phyloP scores from a whole-genome alignment of 805 yeast species.

The Torulaspora quercuum region DNA sequence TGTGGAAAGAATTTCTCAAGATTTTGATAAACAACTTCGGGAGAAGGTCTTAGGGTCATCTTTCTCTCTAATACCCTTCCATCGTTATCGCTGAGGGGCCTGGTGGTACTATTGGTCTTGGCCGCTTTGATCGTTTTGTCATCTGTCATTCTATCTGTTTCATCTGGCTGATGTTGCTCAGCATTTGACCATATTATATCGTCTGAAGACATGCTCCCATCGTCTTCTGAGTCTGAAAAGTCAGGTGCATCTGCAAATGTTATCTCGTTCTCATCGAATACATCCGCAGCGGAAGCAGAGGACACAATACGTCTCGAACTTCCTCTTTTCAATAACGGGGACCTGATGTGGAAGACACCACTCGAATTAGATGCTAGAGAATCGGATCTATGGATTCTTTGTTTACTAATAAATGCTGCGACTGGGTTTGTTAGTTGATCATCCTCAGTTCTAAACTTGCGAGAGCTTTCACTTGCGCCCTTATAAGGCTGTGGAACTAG shows the following conservation, averaged over 20 bases:
- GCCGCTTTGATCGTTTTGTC: no score
- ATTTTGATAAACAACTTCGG: conserved; percentile 88
- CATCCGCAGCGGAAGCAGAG: conserved; percentile 42
- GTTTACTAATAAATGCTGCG: conserved; percentile 16
- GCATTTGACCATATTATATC: conserved; percentile 21
- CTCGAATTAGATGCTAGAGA: conserved; percentile 21
- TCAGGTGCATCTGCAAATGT: conserved; percentile 73
- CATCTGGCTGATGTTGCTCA: conserved; percentile 1
- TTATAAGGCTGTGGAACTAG: conserved; percentile 44
- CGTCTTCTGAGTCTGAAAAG: conserved; percentile 52
- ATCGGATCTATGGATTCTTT: conserved; percentile 23
- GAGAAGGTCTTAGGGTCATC: conserved; percentile 88
- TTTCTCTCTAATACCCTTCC: conserved; percentile 22
- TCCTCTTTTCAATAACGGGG: conserved; percentile 30
- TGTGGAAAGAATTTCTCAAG: conserved; percentile 89
- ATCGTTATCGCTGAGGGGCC: conserved; percentile 7
- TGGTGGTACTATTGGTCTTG: no score
- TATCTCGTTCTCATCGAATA: conserved; percentile 67
- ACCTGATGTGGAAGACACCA: conserved; percentile 25
- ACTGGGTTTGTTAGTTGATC: conserved; percentile 14
- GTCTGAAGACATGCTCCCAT: conserved; percentile 33
- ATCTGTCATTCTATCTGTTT: not conserved
- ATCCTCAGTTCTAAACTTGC: conserved; percentile 15
- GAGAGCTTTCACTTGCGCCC: conserved; percentile 26
- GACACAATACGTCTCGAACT: conserved; percentile 37